Conservation (phyloP, 139 green algal species). For the Diplosphaera chodatii region DNA sequence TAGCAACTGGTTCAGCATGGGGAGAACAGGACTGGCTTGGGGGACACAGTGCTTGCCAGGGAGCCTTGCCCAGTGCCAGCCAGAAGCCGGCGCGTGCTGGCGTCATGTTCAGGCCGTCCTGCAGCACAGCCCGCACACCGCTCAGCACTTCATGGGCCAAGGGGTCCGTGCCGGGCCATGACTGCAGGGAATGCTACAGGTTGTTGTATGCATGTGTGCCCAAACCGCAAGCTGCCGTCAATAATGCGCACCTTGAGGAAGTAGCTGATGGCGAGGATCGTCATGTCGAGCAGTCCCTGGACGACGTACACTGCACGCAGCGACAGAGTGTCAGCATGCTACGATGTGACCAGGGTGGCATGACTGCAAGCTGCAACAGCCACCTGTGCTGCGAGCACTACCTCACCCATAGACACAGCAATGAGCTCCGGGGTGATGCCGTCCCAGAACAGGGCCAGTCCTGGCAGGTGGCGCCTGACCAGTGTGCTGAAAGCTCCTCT, state of each 20-base stretch:
- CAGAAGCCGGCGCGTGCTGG: not conserved
- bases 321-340: too few species aligned
- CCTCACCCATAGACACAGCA: not conserved
- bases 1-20: too few species aligned
- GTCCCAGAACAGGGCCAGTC: not conserved
- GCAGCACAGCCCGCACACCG: too few species aligned
- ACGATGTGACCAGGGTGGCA: too few species aligned
- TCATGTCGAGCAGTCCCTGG: not conserved
- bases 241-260: not conserved
- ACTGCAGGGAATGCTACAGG: too few species aligned
- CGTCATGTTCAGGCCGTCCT: not conserved
- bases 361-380: too few species aligned
- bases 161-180: too few species aligned
- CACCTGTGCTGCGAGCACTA: too few species aligned
- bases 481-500: not conserved
- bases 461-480: not conserved
- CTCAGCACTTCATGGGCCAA: too few species aligned
- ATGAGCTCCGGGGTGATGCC: not conserved
- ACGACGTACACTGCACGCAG: not conserved
- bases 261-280: conserved; percentile 1
- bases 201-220: too few species aligned
- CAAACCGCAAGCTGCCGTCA: too few species aligned
- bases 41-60: conserved; percentile 25
- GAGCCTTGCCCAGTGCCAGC: conserved; percentile 20
- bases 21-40: too few species aligned